phyloP scores from a whole-genome alignment of 768 basidiomycete species.

The Trametes cubensis region DNA sequence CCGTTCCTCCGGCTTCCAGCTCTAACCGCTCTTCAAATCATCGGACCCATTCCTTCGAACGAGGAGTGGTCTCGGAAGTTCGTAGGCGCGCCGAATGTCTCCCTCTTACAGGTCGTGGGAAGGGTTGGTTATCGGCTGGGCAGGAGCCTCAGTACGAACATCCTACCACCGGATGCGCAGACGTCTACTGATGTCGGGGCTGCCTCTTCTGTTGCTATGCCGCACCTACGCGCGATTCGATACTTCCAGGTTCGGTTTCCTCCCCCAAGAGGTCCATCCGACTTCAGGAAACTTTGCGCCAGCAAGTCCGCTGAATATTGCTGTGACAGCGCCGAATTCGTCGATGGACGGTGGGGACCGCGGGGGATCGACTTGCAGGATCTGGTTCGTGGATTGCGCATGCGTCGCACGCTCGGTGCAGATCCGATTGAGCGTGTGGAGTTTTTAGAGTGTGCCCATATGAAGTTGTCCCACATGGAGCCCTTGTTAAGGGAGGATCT shows the following conservation, averaged over 20 bases:
- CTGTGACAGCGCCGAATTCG: neutral
- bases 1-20: neutral
- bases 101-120: neutral
- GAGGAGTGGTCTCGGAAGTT: neutral
- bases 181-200: neutral
- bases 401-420: neutral
- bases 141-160: neutral
- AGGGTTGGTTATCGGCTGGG: slow-evolving; percentile 1
- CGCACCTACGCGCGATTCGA: neutral
- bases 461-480: slow-evolving; percentile 8
- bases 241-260: neutral
- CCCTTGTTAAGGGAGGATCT: neutral
- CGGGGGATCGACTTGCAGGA: neutral
- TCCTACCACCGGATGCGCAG: neutral
- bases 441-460: neutral
- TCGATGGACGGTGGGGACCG: neutral
- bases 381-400: neutral
- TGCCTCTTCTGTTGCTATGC: neutral
- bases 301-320: neutral
- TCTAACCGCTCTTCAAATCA: neutral
- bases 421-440: neutral
- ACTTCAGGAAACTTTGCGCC: too few relatives aligned
- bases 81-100: neutral
- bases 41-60: neutral
- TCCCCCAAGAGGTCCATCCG: neutral